Base-by-base conservation (phyloP, 176 grass and related monocot genomes). In the Oryza coarctata region DNA sequence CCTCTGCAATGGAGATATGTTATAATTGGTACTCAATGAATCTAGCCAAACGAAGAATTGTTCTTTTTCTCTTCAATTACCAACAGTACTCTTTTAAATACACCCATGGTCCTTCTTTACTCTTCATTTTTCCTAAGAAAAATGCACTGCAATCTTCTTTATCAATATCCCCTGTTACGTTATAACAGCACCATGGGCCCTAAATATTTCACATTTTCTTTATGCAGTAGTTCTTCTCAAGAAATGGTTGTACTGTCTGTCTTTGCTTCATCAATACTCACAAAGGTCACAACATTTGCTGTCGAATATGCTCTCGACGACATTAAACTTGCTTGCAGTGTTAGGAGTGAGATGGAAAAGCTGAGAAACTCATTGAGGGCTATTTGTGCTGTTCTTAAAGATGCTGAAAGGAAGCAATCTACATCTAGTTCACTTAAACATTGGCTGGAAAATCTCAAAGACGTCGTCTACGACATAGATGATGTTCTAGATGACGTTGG, bases 321-420 rank as follows among this genome's bases (percentile, higher is more conserved):
- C 0, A 70, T 70, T 18, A 70, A 70, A 70, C 67, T 70, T 39
- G 67, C 67, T 2, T 70, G 67, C 35, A 23, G 2, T 14, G 67
- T 70, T 25, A 70, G 36, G 10, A 70, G 35, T 4, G 68, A 70
- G 68, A 12, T 70, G n/a, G 68, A 7, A 26, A 70, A 70, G 12
- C 13, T 70, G 36, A 26, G 0, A 22, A 2, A 26, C 11, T 70
- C 68, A 26, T 41, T 70, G 68, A 15, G 3, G 40, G 68, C 36
- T 41, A 70, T 70, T 8, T 70, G 68, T 41, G 68, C 36, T 26
- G 35, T 70, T 70, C 68, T 70, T 41, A 70, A 41, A 41, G 36
- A 70, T 41, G 68, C 68, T 70, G 68, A 70, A 70, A 70, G 36
- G 4, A 70, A 41, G 31, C 68, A 70, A 70, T 70, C 35, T 40